These are phyloP conservation scores for Phytophthora nicotianae DNA, from an alignment of 352 stramenopile genomes.

Conservation along the genomic window DNA sequence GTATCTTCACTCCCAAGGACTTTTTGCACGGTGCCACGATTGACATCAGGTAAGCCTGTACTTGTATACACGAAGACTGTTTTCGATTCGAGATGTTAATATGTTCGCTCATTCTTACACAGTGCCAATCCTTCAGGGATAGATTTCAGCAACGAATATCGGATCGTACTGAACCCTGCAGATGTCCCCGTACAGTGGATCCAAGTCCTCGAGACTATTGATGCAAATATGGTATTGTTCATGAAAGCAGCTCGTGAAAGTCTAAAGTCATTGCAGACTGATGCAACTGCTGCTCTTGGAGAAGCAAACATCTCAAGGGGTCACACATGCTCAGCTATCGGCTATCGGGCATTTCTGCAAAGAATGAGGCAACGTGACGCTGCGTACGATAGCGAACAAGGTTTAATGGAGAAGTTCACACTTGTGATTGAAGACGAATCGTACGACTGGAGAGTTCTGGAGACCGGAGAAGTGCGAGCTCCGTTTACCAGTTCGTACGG, in stretches of 20 bases:
- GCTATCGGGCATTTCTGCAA: slow-evolving; percentile 62
- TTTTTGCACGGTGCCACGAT: slow-evolving; percentile 44
- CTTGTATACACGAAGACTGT: too few relatives aligned
- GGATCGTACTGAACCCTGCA: slow-evolving; percentile 54
- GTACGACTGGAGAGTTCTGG: slow-evolving; percentile 46
- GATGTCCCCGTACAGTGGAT: slow-evolving; percentile 74
- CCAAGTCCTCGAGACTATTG: slow-evolving; percentile 60
- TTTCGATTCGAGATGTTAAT: not conserved
- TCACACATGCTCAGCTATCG: slow-evolving; percentile 53
- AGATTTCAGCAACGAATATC: slow-evolving; percentile 64
- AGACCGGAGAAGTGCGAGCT: slow-evolving; percentile 47
- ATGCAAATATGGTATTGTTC: slow-evolving; percentile 50
- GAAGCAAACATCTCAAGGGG: slow-evolving; percentile 44
- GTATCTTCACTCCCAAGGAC: slow-evolving; percentile 38
- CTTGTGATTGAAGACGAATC: slow-evolving; percentile 55
- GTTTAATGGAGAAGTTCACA: slow-evolving; percentile 42
- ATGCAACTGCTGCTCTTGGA: slow-evolving; percentile 42
- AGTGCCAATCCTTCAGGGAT: slow-evolving; percentile 58
- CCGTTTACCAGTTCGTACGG: slow-evolving; percentile 35
- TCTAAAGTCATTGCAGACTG: slow-evolving; percentile 37
- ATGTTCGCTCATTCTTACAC: slow-evolving; percentile 9
- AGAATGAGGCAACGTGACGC: slow-evolving; percentile 28
- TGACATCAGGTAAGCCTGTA: slow-evolving; percentile 57
- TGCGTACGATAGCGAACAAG: slow-evolving; percentile 12
- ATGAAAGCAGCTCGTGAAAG: slow-evolving; percentile 48